Evolutionary conservation across 164 flowering plant species (phyloP), one percentile per base, ranked within the genome.

Genomic region (Vitis labrusca): DNA sequence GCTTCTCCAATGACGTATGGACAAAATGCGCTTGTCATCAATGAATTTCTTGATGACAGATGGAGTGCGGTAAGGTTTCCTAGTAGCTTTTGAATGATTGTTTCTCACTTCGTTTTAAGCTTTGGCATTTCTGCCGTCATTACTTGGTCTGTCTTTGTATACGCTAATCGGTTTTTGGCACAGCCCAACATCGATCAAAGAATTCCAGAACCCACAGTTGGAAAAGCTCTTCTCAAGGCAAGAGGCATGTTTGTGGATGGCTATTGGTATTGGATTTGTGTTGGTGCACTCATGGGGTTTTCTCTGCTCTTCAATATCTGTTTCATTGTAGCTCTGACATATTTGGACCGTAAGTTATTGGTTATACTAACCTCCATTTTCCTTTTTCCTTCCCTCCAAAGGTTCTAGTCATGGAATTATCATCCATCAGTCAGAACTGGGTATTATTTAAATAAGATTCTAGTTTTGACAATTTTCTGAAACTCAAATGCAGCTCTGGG

Each of bases 1-100:
- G n/a, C 71, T 29, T 87, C 89, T 63, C 91, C 91, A 2, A 78
- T 84, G 82, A 82, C 78, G 69, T 87, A 87, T 69, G 85, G 84
- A 27, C 84, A 79, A 57, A 87, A 85, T 61, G 91, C 86, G 7
- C 71, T 88, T 47, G 82, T 74, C 56, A 68, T 82, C 59, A 84
- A 86, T 64, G 91, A 88, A 69, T 84, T 88, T 71, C 82, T 88
- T 15, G 88, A 80, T 56, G 54, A 78, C 8, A 79, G 89, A 81
- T 88, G 91, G 91, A 81, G 78, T 69, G 65, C 71, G 23, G 87
- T 84, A 76, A 68, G 85, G 51, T 63, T 53, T 65, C 15, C 14
- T 50, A 0, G 61, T 66, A 60, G 3, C 50, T 19, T 49, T 5
- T 53, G 10, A 12, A 63, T 48, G 11, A 53, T 63, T 48, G 49